These are phyloP conservation scores for Suhomyces pyralidae DNA, from an alignment of 805 yeast species.

Conservation along the genomic window DNA sequence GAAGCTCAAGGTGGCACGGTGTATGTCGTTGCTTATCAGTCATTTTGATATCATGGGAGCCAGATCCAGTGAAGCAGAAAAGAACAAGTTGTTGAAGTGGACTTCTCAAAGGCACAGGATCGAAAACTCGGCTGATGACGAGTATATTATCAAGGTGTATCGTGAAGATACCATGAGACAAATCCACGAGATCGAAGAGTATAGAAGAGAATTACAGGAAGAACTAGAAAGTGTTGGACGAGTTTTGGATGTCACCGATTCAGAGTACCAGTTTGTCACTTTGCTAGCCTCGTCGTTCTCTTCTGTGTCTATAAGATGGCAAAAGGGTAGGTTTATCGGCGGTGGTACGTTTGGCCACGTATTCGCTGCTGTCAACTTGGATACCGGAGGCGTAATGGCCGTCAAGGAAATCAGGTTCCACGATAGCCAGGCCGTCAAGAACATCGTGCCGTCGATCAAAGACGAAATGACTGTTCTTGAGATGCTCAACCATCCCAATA, in stretches of 20 bases:
- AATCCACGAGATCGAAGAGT: slow-evolving; percentile 60
- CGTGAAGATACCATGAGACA: slow-evolving; percentile 67
- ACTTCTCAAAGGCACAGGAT: slow-evolving; percentile 52
- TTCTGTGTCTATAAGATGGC: slow-evolving; percentile 93
- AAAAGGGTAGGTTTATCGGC: slow-evolving; percentile 89
- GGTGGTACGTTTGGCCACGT: slow-evolving; percentile 96
- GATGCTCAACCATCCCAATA: slow-evolving; percentile 92
- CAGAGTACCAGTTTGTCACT: slow-evolving; percentile 82
- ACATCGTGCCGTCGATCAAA: slow-evolving; percentile 81
- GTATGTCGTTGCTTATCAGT: slow-evolving; percentile 88
- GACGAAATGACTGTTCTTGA: slow-evolving; percentile 97
- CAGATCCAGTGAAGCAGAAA: slow-evolving; percentile 70
- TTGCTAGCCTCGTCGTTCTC: slow-evolving; percentile 86
- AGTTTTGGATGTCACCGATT: slow-evolving; percentile 82
- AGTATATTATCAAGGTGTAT: slow-evolving; percentile 44
- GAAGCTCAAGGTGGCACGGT: slow-evolving; percentile 83
- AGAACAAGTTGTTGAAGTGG: slow-evolving; percentile 53
- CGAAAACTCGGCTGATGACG: slow-evolving; percentile 42
- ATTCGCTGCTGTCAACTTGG: slow-evolving; percentile 86
- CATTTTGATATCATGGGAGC: slow-evolving; percentile 99
- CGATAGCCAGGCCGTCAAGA: slow-evolving; percentile 79
- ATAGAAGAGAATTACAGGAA: slow-evolving; percentile 43
- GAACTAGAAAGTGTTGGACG: slow-evolving; percentile 63
- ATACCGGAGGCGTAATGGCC: slow-evolving; percentile 94
- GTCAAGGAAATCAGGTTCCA: slow-evolving; percentile 93